Evolutionary conservation across 139 green algal genomes (phyloP).

Genomic region (Chlorella ohadii): DNA sequence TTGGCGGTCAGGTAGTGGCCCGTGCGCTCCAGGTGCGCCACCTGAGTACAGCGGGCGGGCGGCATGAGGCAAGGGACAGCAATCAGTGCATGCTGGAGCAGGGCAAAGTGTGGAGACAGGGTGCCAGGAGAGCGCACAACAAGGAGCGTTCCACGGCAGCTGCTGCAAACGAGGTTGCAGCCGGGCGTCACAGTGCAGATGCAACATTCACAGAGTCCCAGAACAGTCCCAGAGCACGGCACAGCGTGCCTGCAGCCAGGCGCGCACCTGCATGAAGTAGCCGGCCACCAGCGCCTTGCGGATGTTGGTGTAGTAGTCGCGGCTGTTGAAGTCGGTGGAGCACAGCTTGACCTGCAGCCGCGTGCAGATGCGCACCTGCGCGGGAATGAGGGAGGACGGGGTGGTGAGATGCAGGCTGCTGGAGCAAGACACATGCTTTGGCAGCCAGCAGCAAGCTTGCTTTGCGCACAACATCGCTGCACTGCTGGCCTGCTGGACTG

Average conservation of each 20-base stretch:
- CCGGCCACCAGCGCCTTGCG: slow-evolving; percentile 92
- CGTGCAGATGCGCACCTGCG: slow-evolving; percentile 75
- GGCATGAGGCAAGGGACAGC: background rate
- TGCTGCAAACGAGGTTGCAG: no score
- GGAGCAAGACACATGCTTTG: no score
- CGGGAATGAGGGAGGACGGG: background rate
- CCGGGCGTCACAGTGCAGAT: no score
- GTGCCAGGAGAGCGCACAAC: background rate
- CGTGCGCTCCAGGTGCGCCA: slow-evolving; percentile 89
- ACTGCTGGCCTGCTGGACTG: no score
- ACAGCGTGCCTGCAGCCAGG: no score
- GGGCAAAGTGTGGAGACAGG: background rate
- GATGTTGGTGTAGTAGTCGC: slow-evolving; percentile 98
- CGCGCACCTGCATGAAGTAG: slow-evolving; percentile 96
- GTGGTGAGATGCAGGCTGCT: background rate
- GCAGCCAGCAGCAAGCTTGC: no score
- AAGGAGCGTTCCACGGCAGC: no score
- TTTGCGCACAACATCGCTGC: no score
- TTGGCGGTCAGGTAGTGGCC: slow-evolving; percentile 99
- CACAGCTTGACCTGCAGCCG: slow-evolving; percentile 81
- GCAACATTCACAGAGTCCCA: no score
- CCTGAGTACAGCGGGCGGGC: slow-evolving; percentile 56
- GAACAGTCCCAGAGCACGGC: no score
- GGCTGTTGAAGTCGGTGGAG: slow-evolving; percentile 87
- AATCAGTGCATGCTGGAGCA: background rate